Percentiles rank a stretch among this genome's conserved stretches.
These are phyloP conservation scores for Mucor racemosus DNA, from an alignment of 371 early-diverging fungal species.

Conservation along the genomic window DNA sequence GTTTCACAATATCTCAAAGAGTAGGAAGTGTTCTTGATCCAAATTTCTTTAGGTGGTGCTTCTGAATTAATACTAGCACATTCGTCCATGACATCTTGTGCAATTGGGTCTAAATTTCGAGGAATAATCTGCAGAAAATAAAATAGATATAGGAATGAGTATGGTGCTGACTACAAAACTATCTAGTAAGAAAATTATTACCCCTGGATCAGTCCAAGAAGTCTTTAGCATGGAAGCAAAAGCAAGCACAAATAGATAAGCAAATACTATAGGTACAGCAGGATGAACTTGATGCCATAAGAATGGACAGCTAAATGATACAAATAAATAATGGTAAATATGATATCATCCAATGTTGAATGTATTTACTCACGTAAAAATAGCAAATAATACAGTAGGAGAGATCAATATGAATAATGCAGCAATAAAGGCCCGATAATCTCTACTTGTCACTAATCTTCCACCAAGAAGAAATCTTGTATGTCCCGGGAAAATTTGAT, in stretches of 20 bases:
- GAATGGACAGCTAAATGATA: constrained; percentile 62
- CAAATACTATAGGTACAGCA: constrained; percentile 74
- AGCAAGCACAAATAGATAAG: constrained; percentile 70
- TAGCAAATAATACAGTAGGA: constrained; percentile 67
- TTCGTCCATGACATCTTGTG: constrained; percentile 27
- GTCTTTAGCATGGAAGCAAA: constrained; percentile 80
- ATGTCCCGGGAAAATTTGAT: constrained; percentile 46
- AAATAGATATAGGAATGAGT: background rate
- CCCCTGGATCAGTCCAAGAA: constrained; percentile 91
- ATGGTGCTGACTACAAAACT: background rate
- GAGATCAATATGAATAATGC: constrained; percentile 65
- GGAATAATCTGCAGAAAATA: constrained; percentile 63
- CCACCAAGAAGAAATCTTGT: constrained; percentile 67
- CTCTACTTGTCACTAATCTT: constrained; percentile 69
- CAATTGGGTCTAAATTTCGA: constrained; percentile 67
- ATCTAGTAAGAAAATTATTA: constrained; percentile 28
- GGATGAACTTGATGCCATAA: constrained; percentile 66
- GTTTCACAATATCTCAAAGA: constrained; percentile 92
- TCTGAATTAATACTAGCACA: constrained; percentile 44
- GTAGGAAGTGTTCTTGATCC: constrained; percentile 66
- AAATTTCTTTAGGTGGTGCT: constrained; percentile 60
- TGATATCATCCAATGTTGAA: background rate
- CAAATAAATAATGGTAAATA: constrained; percentile 2
- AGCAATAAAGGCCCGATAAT: constrained; percentile 65
- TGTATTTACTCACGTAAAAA: constrained; percentile 66